Evolutionary conservation across 371 early-diverging fungal genomes (phyloP).

Genomic region (Rhizoclosmatium hyalinum): DNA sequence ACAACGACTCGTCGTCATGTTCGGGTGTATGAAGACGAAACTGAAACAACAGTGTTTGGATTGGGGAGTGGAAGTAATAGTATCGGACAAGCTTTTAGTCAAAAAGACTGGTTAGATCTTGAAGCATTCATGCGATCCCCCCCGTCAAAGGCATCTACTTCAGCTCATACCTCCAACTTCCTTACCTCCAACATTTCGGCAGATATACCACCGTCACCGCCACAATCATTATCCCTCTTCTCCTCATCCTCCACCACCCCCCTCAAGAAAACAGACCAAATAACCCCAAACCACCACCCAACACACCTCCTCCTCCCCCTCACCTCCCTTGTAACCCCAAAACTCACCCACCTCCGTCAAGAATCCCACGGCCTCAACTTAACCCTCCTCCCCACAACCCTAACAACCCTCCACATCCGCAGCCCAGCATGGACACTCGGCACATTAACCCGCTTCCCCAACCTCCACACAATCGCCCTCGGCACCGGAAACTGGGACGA

Average conservation of each 20-base stretch:
- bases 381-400: neutral
- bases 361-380: conserved; percentile 21
- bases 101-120: too few species aligned
- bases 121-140: too few species aligned
- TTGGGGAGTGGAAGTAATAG: too few species aligned
- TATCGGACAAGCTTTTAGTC: too few species aligned
- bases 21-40: conserved; percentile 20
- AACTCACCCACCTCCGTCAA: conserved; percentile 19
- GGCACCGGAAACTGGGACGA: conserved; percentile 24
- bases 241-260: neutral
- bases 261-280: neutral
- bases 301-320: conserved; percentile 4
- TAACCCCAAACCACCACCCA: conserved; percentile 10
- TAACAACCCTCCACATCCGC: conserved; percentile 10
- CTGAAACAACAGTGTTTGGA: neutral
- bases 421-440: conserved; percentile 7
- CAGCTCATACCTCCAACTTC: neutral
- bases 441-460: neutral
- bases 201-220: neutral
- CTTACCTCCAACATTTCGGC: neutral
- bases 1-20: conserved; percentile 1
- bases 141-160: too few species aligned
- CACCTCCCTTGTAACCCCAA: neutral
- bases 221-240: neutral
- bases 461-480: neutral